These are phyloP conservation scores for Mollisia scopiformis DNA, from an alignment of 2,329 filamentous ascomycete species.

Conservation along the genomic window DNA sequence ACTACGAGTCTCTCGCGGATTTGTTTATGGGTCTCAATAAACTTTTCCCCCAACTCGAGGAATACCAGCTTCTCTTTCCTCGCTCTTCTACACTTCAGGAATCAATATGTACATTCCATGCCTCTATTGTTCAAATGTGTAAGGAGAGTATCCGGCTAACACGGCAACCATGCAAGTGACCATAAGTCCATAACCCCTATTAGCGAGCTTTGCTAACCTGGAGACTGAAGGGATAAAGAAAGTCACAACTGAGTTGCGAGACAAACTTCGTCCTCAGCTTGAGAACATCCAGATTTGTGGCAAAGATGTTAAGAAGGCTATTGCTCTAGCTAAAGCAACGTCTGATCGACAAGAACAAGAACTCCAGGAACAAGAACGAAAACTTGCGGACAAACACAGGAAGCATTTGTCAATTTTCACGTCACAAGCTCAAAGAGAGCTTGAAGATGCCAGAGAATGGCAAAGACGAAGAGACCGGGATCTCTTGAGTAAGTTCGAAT, in stretches of 20 bases:
- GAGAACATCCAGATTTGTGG: constrained; percentile 16
- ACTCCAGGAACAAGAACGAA: constrained; percentile 16
- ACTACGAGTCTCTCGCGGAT: constrained; percentile 43
- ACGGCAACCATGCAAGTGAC: constrained; percentile 15
- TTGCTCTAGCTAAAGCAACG: constrained; percentile 19
- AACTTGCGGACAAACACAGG: constrained; percentile 16
- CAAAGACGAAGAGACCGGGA: constrained; percentile 8
- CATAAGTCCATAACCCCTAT: constrained; percentile 4
- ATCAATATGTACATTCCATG: constrained; percentile 40
- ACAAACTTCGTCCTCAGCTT: constrained; percentile 16
- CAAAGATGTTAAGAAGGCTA: constrained; percentile 22
- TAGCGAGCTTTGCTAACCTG: constrained; percentile 15
- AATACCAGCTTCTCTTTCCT: constrained; percentile 42
- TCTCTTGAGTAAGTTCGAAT: constrained; percentile 10
- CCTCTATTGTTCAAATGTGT: constrained; percentile 41
- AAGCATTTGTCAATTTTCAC: constrained; percentile 9
- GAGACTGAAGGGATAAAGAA: constrained; percentile 18
- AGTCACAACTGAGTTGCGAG: constrained; percentile 11
- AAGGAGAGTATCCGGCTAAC: constrained; percentile 38
- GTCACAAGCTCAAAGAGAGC: constrained; percentile 9
- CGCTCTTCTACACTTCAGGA: constrained; percentile 38
- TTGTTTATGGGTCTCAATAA: constrained; percentile 41
- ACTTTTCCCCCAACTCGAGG: constrained; percentile 40
- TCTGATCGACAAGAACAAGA: constrained; percentile 18
- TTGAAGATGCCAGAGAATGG: constrained; percentile 13